These are phyloP conservation scores for Blastocystis sp. DNA, from an alignment of 352 stramenopile genomes.

Conservation along the genomic window DNA sequence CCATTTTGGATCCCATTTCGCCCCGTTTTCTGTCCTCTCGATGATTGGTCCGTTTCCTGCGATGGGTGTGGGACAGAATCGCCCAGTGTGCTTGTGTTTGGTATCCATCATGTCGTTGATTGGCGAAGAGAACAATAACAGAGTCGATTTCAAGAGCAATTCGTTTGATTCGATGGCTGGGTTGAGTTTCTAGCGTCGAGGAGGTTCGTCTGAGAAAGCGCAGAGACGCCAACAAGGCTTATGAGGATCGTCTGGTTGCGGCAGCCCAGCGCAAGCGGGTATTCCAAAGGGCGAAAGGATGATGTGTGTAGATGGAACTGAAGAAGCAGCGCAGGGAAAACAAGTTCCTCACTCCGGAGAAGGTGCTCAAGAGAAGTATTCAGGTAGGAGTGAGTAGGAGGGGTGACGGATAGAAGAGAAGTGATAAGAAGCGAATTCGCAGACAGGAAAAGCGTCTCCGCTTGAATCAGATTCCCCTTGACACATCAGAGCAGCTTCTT, in stretches of 20 bases:
- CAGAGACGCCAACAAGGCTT: slow-evolving; percentile 8
- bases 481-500: neutral
- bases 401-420: neutral
- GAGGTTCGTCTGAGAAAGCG: neutral
- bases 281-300: neutral
- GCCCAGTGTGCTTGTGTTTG: too few relatives aligned
- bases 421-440: slow-evolving; percentile 10
- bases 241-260: neutral
- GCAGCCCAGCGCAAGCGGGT: neutral
- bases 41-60: neutral
- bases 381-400: neutral
- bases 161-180: neutral
- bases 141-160: neutral
- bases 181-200: neutral
- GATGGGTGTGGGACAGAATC: neutral
- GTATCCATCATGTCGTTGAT: slow-evolving; percentile 32
- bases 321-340: slow-evolving; percentile 9
- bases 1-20: too few relatives aligned
- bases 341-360: slow-evolving; percentile 47
- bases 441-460: slow-evolving; percentile 42
- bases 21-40: neutral
- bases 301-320: neutral
- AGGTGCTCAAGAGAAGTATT: slow-evolving; percentile 1
- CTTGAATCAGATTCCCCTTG: neutral
- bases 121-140: slow-evolving; percentile 28